Evolutionary conservation across 345 rosid species (phyloP).

Genomic region (Boechera stricta): DNA sequence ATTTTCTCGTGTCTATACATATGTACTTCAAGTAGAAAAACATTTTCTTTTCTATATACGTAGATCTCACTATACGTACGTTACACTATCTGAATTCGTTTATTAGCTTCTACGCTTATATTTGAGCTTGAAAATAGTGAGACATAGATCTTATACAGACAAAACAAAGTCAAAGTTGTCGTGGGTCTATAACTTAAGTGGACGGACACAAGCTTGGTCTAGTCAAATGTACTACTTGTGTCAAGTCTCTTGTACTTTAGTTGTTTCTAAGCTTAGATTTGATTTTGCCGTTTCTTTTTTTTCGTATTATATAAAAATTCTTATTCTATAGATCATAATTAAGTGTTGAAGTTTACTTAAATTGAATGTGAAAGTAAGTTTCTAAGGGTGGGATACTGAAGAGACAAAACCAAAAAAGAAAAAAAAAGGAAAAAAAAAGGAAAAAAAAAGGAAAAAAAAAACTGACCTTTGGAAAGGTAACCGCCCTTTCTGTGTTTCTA

Average conservation of each 20-base stretch:
- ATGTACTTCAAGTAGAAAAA: neutral
- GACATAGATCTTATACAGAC: constrained; percentile 34
- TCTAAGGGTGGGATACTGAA: constrained; percentile 6
- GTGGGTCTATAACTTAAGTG: constrained; percentile 32
- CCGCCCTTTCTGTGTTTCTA: constrained; percentile 44
- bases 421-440: too few species aligned
- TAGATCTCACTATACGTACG: constrained; percentile 24
- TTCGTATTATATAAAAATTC: neutral
- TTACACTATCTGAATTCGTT: constrained; percentile 8
- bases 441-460: neutral
- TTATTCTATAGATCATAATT: constrained; percentile 15
- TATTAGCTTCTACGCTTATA: neutral
- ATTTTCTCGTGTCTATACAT: neutral
- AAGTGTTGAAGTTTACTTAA: neutral
- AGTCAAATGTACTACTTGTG: constrained; percentile 45
- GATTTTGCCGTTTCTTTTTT: constrained; percentile 4
- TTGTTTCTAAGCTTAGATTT: constrained; percentile 38
- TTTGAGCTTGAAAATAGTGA: constrained; percentile 3
- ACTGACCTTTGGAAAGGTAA: constrained; percentile 46
- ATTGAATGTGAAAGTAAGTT: constrained; percentile 8
- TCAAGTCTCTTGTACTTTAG: constrained; percentile 37
- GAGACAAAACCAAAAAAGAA: neutral
- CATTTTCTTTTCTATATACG: neutral
- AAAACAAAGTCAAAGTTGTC: constrained; percentile 42
- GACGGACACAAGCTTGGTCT: constrained; percentile 57